Evolutionary conservation across 2,329 filamentous ascomycete genomes (phyloP), one percentile per base, ranked within the genome.

Genomic region (Penicillium janthinellum): DNA sequence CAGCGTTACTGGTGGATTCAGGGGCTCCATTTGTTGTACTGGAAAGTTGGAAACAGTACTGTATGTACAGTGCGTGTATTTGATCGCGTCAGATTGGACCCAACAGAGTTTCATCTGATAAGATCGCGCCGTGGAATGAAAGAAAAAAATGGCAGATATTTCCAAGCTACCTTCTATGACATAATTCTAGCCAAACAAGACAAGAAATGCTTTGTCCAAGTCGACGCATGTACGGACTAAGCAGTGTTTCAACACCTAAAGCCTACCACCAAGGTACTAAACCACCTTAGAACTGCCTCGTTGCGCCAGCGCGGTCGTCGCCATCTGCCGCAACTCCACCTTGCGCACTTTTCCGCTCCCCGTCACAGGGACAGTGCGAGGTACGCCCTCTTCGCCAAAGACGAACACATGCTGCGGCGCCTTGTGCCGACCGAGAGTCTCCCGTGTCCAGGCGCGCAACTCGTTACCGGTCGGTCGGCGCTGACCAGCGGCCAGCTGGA

Each of bases 391-490:
- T 64, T 84, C 77, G 0, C 90, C 90, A 28, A 93, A 81, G 84
- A 90, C 91, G 71, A 92, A 92, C n/a, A 93, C 73, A 72, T 92
- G 84, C 8, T 84, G 79, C 0, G 90, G 90, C 3, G 88, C 86
- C 65, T 90, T 90, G 71, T 90, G 88, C 39, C 83, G 79, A 1
- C 87, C 88, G 6, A 90, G 80, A 38, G 80, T 82, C 65, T 84
- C 77, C 53, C 84, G 81, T 1, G 86, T 86, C 87, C 87, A 90
- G 45, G 83, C 80, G 15, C 83, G 79, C n/a, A 90, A 72, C 62
- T 88, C 84, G 5, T 82, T 79, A 52, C 83, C 81, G 0, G 74
- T 74, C 1, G 83, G 85, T 54, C 76, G 69, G 22, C 63, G 60
- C 14, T 74, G 66, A 10, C 71, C 73, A 0, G 61, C 57, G 37